phyloP scores from a whole-genome alignment of 2,329 filamentous ascomycete genomes.

The Botrytis medusae region DNA sequence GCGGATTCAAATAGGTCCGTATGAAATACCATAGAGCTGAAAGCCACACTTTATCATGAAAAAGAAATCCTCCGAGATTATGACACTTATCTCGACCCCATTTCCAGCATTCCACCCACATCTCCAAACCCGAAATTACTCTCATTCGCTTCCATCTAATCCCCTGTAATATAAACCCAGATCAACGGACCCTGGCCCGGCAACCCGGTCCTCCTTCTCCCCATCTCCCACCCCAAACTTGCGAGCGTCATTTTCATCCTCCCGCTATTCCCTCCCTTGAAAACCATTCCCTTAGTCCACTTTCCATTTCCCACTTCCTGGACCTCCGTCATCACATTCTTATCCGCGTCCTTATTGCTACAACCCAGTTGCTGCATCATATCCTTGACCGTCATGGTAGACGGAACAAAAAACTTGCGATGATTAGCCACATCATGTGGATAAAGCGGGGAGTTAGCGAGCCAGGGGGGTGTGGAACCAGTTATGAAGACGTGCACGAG shows the following conservation, averaged over 20 bases:
- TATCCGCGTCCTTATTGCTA: slow-evolving; percentile 49
- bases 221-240: slow-evolving; percentile 59
- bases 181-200: slow-evolving; percentile 53
- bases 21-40: background rate
- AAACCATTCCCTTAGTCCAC: slow-evolving; percentile 58
- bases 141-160: slow-evolving; percentile 16
- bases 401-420: slow-evolving; percentile 52
- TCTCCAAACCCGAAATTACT: background rate
- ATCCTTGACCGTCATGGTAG: slow-evolving; percentile 53
- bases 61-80: background rate
- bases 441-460: slow-evolving; percentile 42
- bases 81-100: background rate
- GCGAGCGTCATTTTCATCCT: slow-evolving; percentile 51
- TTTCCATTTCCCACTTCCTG: slow-evolving; percentile 54
- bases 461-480: slow-evolving; percentile 50
- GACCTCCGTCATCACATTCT: slow-evolving; percentile 59
- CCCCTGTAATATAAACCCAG: slow-evolving; percentile 61
- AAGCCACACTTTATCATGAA: background rate
- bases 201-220: slow-evolving; percentile 46
- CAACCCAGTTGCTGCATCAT: slow-evolving; percentile 61
- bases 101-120: background rate
- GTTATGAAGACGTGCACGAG: slow-evolving; percentile 60
- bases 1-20: background rate
- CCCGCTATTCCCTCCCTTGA: slow-evolving; percentile 51
- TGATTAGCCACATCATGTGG: slow-evolving; percentile 47